Evolutionary conservation across 768 basidiomycete species (phyloP), one percentile per base, ranked within the genome.

Genomic region (Hypholoma fasciculare): DNA sequence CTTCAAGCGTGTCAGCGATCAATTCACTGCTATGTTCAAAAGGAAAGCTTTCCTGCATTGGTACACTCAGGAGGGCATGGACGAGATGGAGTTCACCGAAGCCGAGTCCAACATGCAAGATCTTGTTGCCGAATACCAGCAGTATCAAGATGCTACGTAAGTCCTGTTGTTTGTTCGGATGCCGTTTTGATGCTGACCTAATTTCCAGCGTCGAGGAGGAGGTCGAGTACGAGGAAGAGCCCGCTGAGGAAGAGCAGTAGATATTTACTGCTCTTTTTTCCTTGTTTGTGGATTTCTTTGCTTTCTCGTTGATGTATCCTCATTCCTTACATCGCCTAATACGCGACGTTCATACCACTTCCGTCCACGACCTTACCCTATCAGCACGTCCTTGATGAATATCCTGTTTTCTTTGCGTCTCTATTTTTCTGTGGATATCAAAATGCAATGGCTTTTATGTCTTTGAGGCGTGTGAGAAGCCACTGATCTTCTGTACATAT

Each of bases 31-130:
- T 76, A 99, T 98, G 97, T 96, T 95, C 85, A 93, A 91, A 86
- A 84, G 96, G 72, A 98, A 98, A 81, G 96, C 96, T 23, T 95
- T 95, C 86, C 84, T 94, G 87, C 92, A 96, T 74, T 96, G 96
- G 96, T 98, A 98, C 76, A 98, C 96, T 37, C 94, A 96, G 74
- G 97, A 98, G 81, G 97, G 97, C 73, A 98, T 99, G 96, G 96
- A 95, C 72, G 94, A 94, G 83, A 93, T 94, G 92, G 92, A 95
- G 85, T 94, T 98, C 85, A 96, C 96, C 61, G 96, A 98, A 76
- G 96, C 96, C 56, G 96, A 98, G 78, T 95, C 92, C 63, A 98
- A 98, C 85, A 95, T 98, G 94, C 94, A 97, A 73, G 96, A 98
- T 80, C 81, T 98, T 63, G 92, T 98, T 60, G 94, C 95, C 52